These are phyloP conservation scores for Chamaecyparis obtusa DNA, from an alignment of 75 land plant genomes.

Conservation along the genomic window DNA sequence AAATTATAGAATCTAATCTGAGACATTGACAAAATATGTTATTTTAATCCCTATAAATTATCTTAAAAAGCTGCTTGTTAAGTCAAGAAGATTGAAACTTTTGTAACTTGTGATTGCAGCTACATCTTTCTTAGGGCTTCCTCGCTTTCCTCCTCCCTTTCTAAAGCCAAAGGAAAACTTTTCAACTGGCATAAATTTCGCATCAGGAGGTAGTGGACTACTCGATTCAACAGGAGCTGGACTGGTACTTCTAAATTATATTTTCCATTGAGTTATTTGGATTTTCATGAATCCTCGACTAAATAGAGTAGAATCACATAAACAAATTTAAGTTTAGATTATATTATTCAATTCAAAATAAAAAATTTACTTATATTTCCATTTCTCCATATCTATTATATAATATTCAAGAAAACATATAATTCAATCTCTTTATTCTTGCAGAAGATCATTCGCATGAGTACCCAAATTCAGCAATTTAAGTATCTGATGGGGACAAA, in stretches of 20 bases:
- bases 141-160: background rate
- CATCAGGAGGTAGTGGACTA: constrained; percentile 1
- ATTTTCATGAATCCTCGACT: no score
- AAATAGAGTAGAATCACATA: no score
- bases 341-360: no score
- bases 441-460: background rate
- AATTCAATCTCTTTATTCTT: background rate
- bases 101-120: background rate
- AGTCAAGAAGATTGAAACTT: background rate
- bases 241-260: background rate
- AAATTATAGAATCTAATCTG: no score
- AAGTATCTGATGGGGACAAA: background rate
- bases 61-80: no score
- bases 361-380: background rate
- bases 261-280: no score
- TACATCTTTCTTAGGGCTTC: background rate
- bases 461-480: background rate
- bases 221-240: background rate
- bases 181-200: background rate
- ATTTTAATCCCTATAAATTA: no score
- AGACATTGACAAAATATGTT: no score
- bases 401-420: background rate
- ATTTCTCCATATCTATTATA: background rate
- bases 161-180: background rate
- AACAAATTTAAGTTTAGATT: no score